phyloP scores from a whole-genome alignment of 2,329 filamentous ascomycete genomes.

The Trichophyton equinum region DNA sequence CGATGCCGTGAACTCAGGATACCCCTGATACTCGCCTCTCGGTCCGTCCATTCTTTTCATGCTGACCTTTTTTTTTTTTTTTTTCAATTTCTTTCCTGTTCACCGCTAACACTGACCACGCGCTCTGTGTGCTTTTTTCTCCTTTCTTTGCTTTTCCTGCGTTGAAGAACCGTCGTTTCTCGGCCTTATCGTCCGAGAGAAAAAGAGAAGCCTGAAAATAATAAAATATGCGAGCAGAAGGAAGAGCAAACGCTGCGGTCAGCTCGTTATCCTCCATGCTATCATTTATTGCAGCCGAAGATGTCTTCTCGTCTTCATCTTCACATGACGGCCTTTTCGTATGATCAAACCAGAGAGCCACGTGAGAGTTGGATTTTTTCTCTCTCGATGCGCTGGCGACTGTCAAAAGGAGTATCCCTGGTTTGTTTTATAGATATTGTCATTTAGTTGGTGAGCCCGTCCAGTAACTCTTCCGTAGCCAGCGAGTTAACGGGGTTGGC shows the following conservation, averaged over 20 bases:
- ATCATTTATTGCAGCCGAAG: not conserved
- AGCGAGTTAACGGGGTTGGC: not conserved
- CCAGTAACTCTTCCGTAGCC: too few relatives aligned
- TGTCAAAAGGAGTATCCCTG: not conserved
- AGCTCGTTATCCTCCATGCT: not conserved
- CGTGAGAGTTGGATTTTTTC: not conserved
- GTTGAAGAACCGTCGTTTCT: not conserved
- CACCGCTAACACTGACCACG: not conserved
- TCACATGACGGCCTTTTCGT: not conserved
- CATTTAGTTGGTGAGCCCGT: not conserved
- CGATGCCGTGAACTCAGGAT: not conserved
- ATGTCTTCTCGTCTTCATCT: not conserved
- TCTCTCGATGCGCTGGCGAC: not conserved
- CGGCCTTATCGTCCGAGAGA: constrained; percentile 2
- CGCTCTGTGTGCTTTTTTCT: not conserved
- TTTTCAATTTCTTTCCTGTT: not conserved
- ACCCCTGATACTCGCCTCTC: not conserved
- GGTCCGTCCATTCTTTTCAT: not conserved
- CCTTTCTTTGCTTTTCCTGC: not conserved
- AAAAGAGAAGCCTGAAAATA: not conserved
- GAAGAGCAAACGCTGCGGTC: not conserved
- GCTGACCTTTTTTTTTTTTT: too few relatives aligned
- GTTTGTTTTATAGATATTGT: not conserved
- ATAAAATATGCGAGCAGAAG: not conserved
- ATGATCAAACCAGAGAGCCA: not conserved